phyloP scores from a whole-genome alignment of 768 basidiomycete species.

The Boletus subparvulus region DNA sequence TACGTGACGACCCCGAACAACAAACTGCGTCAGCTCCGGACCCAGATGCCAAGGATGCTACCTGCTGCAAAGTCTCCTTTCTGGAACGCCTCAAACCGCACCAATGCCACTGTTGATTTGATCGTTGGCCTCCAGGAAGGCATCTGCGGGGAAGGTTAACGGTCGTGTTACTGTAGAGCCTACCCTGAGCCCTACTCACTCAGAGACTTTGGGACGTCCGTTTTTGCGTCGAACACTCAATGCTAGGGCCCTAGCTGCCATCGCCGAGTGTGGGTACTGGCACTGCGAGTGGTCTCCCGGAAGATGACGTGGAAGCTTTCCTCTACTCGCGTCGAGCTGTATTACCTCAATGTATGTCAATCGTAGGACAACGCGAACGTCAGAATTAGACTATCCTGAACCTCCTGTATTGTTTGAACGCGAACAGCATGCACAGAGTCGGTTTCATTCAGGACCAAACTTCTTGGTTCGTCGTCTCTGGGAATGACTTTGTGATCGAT shows the following conservation, averaged over 20 bases:
- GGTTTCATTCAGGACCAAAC: conserved; percentile 62
- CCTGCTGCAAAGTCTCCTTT: conserved; percentile 80
- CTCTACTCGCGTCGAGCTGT: too few species aligned
- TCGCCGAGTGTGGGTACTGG: too few species aligned
- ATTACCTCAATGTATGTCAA: too few species aligned
- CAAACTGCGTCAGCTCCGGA: conserved; percentile 40
- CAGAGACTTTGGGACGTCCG: conserved; percentile 61
- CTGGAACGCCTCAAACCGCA: conserved; percentile 91
- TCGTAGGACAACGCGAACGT: neutral
- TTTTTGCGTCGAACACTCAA: too few species aligned
- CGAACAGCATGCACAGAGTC: conserved; percentile 52
- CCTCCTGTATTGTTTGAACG: neutral
- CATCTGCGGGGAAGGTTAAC: conserved; percentile 52
- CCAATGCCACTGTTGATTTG: conserved; percentile 82
- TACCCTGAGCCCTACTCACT: conserved; percentile 45
- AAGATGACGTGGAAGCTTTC: too few species aligned
- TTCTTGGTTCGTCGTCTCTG: conserved; percentile 64
- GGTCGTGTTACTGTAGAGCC: neutral
- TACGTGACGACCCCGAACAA: conserved; percentile 87
- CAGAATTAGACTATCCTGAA: neutral
- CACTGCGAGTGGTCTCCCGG: too few species aligned
- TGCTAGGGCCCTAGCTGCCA: too few species aligned
- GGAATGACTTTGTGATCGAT: conserved; percentile 53
- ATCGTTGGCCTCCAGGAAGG: conserved; percentile 94
- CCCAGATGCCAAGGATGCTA: conserved; percentile 52